Evolutionary conservation across 805 yeast genomes (phyloP), one percentile per base, ranked within the genome.

Genomic region (Cyberlindnera maritima): DNA sequence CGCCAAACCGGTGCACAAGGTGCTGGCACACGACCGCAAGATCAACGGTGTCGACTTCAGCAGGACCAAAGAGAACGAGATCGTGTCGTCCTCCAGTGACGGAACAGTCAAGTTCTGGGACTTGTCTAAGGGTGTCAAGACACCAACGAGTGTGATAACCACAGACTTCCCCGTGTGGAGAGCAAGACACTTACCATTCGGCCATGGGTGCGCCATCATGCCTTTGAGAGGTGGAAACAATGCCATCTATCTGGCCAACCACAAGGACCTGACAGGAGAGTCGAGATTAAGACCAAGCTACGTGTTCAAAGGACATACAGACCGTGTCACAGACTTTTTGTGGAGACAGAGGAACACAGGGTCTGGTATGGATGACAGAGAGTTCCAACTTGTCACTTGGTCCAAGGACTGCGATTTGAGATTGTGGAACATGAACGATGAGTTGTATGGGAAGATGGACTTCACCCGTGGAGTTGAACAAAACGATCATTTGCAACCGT

Each of bases 361-460:
- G 37, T 62, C 71, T 2, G 63, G 59, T 0, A 57, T 76, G 13
- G 83, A 82, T 55, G 89, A 88, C 67, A 72, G 92, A 45, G 96
- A 91, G 49, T 94, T 80, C 60, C 98, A 94, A 63, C 65, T 94
- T 41, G 92, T 94, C 1, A 88, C 98, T 0, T 92, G 98, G 97
- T 84, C 96, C 1, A 82, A 87, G 43, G 98, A 94, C 61, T 79
- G 83, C 55, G 96, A 88, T 60, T 69, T 94, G 48, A 73, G 91
- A 50, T 66, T 91, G 40, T 92, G 97, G 97, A 85, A 89, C 0
- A 65, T 81, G 15, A 61, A 71, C 14, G 77, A 77, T 3, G 70
- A 69, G 7, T 62, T 76, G 15, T 75, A 82, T 53, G 72, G 69
- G 8, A 70, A 70, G 33, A 72, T 80, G 39, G 64, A 66, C 43